Conservation (phyloP, 2,329 filamentous ascomycete genomes). For the Clarireedia homoeocarpa region DNA sequence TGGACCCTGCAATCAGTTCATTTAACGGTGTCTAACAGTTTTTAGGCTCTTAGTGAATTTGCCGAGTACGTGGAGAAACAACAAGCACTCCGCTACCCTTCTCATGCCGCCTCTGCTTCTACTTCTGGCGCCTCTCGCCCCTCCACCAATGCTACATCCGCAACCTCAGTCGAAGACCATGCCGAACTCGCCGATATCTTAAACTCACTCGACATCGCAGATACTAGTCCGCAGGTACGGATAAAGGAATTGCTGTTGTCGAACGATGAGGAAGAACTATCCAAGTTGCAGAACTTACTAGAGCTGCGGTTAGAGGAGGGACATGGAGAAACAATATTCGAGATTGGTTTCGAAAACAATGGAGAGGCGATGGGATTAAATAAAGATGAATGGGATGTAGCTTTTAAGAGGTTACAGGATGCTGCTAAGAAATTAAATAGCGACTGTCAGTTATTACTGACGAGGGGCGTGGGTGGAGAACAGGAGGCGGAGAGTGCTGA, state of each 20-base stretch:
- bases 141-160: slow-evolving; percentile 17
- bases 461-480: slow-evolving; percentile 79
- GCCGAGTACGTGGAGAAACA: slow-evolving; percentile 96
- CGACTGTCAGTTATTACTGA: slow-evolving; percentile 75
- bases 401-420: slow-evolving; percentile 56
- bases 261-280: slow-evolving; percentile 50
- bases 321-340: slow-evolving; percentile 82
- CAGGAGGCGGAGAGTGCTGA: slow-evolving; percentile 41
- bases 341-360: slow-evolving; percentile 84
- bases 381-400: slow-evolving; percentile 65
- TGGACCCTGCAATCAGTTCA: neutral
- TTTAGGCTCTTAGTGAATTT: slow-evolving; percentile 80
- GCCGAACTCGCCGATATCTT: slow-evolving; percentile 76
- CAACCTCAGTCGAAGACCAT: slow-evolving; percentile 49
- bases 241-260: slow-evolving; percentile 71
- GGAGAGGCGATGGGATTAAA: slow-evolving; percentile 76
- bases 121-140: slow-evolving; percentile 8
- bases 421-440: slow-evolving; percentile 60
- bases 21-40: neutral
- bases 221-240: slow-evolving; percentile 57
- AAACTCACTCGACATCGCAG: slow-evolving; percentile 66
- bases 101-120: slow-evolving; percentile 16
- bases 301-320: slow-evolving; percentile 69
- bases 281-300: slow-evolving; percentile 58
- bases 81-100: slow-evolving; percentile 63